Base-by-base conservation (phyloP, 2,329 filamentous ascomycete species). In the Pseudogymnoascus sp. region DNA sequence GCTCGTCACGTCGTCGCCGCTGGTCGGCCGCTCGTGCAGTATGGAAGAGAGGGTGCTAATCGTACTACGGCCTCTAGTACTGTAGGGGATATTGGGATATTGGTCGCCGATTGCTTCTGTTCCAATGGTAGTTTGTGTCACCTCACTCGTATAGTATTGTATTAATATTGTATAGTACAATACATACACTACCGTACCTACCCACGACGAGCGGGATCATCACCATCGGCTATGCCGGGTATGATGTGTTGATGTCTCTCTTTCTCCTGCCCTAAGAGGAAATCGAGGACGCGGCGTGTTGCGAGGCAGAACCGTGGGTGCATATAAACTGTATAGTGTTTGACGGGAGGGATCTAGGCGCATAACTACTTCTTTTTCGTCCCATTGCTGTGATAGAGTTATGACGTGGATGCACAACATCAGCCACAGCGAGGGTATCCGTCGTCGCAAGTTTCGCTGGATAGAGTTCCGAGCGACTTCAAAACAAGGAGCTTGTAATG, bases 351-450 rank as follows among this genome's bases (percentile, higher is more conserved):
- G 42, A 44, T 44, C 10, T 19, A 46, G 42, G 21, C 42, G 42
- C 42, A 42, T 42, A 42, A 42, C 40, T 17, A 17, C 40, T 3
- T 42, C 40, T 26, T 26, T 40, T 46, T 11, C 42, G 42, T 46
- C 42, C 42, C 42, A 46, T 26, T 46, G 13, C 21, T 26, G 21
- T 46, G 42, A 46, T 46, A 46, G 42, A 46, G 42, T 46, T 46
- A 46, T 46, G 42, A 46, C 42, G 42, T 46, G 42, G 42, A 46
- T 46, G 42, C 42, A 46, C 42, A 46, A 46, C 42, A 46, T 46
- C 42, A 46, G 42, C 42, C 42, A 46, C 42, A 46, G 17, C 38
- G 38, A 42, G 17, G 35, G 38, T 42, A 42, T 19, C 17, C 38
- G 17, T 19, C 17, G 38, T 46, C 42, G 42, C 42, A 46, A 46